Evolutionary conservation across 768 basidiomycete genomes (phyloP), one percentile per base, ranked within the genome.

Genomic region (Pisolithus microcarpus): DNA sequence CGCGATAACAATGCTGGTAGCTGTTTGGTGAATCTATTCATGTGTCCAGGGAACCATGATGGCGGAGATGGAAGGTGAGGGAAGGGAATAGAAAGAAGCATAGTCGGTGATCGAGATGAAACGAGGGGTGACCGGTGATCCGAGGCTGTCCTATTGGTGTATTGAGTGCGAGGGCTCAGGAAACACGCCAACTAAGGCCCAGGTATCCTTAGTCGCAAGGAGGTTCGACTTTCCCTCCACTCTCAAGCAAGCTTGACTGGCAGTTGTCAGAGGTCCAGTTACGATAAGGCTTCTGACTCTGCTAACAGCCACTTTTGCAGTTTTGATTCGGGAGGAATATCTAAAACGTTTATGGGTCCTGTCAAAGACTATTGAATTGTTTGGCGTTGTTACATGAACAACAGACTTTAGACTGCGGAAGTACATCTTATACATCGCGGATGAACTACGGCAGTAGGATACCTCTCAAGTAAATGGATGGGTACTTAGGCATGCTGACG

Each of bases 11-110:
- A 72, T 18, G 77, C 70, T 18, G 91, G 89, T 39, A 96, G 73
- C 64, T 80, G 79, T 54, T 83, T 77, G 39, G 84, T 78, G 65
- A 95, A 95, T 61, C 83, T 80, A 69, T 82, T 85, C 93, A 96
- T 97, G 69, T 97, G 93, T 31, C 93, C 93, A 23, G 91, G 91
- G 71, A 85, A 95, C 92, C 92, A 96, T 76, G 92, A 93, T 47
- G 86, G 85, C 28, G 90, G 84, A 43, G 72, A 69, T 40, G 87
- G 82, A 21, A 92, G 76, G 50, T 70, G 68, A 50, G 77, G 75
- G 52, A 72, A 67, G 34, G 66, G 64, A 44, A 75, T 58, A 58
- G 57, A 58, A 43, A 62, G 61, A 53, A 72, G 56, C 70, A 70
- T 71, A 52, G 54, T 21, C 38, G 36, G 11, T 40, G 40, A 34